Evolutionary conservation across 2,329 filamentous ascomycete species (phyloP).

Genomic region (Fusarium ambrosium): DNA sequence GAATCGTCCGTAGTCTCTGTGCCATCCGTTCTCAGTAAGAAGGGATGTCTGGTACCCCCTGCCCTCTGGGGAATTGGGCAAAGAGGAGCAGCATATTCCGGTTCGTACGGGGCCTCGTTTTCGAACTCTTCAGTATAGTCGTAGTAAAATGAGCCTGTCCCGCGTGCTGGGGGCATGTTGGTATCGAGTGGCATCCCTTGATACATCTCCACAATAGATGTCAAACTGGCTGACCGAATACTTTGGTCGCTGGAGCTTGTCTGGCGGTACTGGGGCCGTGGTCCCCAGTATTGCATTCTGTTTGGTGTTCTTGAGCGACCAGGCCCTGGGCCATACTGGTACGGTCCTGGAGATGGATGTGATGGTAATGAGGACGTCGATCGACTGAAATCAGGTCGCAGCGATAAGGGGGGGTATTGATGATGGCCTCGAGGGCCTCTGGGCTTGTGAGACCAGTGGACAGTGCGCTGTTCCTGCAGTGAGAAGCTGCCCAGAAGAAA

Average conservation of each 20-base stretch:
- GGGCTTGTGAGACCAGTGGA: slow-evolving; percentile 58
- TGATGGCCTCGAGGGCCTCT: slow-evolving; percentile 53
- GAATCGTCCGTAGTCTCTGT: slow-evolving; percentile 10
- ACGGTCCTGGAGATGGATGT: slow-evolving; percentile 46
- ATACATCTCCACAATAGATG: slow-evolving; percentile 66
- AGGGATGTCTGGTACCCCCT: slow-evolving; percentile 42
- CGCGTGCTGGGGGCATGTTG: slow-evolving; percentile 46
- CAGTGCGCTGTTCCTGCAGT: slow-evolving; percentile 56
- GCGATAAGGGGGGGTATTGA: slow-evolving; percentile 55
- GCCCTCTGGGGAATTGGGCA: slow-evolving; percentile 50
- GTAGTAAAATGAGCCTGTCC: slow-evolving; percentile 61
- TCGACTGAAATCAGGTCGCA: slow-evolving; percentile 57
- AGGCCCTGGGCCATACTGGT: slow-evolving; percentile 35
- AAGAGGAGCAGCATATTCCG: slow-evolving; percentile 41
- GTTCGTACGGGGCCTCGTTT: slow-evolving; percentile 39
- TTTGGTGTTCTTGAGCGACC: slow-evolving; percentile 54
- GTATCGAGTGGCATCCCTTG: slow-evolving; percentile 46
- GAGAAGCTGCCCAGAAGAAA: background rate
- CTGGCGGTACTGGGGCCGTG: slow-evolving; percentile 51
- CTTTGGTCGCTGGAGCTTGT: slow-evolving; percentile 54
- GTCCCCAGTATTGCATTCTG: slow-evolving; percentile 47
- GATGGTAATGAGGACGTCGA: slow-evolving; percentile 58
- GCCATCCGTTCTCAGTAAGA: slow-evolving; percentile 46
- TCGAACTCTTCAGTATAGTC: slow-evolving; percentile 68
- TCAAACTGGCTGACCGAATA: slow-evolving; percentile 62